phyloP scores from a whole-genome alignment of 495 filamentous ascomycete species.

The Podospora tetraspora region DNA sequence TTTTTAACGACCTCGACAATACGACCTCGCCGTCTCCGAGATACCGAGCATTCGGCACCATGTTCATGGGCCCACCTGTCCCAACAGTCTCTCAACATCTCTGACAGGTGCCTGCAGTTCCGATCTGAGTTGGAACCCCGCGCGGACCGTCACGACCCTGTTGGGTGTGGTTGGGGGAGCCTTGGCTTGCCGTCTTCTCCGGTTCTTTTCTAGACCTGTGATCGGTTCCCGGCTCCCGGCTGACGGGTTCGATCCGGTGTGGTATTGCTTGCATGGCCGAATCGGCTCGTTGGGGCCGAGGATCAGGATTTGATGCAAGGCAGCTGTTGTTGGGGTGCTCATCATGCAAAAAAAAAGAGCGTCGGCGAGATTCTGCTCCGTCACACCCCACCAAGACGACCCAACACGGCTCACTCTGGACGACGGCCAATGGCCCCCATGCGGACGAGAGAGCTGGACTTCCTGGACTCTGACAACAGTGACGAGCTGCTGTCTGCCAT shows the following conservation, averaged over 20 bases:
- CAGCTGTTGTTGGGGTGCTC: background rate
- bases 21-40: too few species aligned
- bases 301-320: background rate
- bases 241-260: background rate
- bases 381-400: background rate
- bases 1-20: too few species aligned
- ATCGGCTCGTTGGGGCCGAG: background rate
- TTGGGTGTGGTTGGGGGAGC: background rate
- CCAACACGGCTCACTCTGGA: too few species aligned
- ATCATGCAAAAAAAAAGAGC: background rate
- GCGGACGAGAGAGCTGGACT: too few species aligned
- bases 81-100: too few species aligned
- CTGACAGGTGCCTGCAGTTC: too few species aligned
- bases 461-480: too few species aligned
- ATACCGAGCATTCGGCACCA: too few species aligned
- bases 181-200: background rate
- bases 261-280: background rate
- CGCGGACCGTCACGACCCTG: background rate
- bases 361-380: background rate
- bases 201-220: background rate
- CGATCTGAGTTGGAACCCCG: too few species aligned
- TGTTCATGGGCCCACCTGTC: too few species aligned
- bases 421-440: too few species aligned
- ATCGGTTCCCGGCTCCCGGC: background rate
- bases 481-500: too few species aligned